phyloP scores from a whole-genome alignment of 371 early-diverging fungal species.

The Apophysomyces trapeziformis region DNA sequence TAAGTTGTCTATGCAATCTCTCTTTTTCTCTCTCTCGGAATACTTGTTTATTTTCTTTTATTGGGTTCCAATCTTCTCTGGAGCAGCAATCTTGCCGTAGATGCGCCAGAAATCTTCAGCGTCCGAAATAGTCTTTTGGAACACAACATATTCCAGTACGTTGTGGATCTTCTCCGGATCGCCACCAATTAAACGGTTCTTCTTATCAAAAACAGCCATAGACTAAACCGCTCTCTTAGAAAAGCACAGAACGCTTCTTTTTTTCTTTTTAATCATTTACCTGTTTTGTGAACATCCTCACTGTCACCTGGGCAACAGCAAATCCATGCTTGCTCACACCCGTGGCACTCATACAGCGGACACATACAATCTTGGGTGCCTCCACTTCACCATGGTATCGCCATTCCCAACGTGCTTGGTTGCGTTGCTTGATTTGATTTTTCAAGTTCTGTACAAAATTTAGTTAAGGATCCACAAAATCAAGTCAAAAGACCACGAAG shows the following conservation, averaged over 20 bases:
- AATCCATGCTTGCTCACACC: constrained; percentile 54
- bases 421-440: constrained; percentile 67
- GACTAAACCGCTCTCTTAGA: constrained; percentile 35
- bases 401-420: constrained; percentile 69
- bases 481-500: neutral
- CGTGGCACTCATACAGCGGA: constrained; percentile 55
- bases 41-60: constrained; percentile 10
- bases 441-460: constrained; percentile 55
- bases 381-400: constrained; percentile 61
- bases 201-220: constrained; percentile 66
- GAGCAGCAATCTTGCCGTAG: constrained; percentile 68
- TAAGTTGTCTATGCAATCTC: too few relatives aligned
- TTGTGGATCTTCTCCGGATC: constrained; percentile 62
- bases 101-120: constrained; percentile 72
- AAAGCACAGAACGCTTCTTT: neutral
- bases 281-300: constrained; percentile 73
- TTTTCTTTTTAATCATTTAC: constrained; percentile 20
- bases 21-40: too few relatives aligned
- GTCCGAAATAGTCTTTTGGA: constrained; percentile 71
- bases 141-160: constrained; percentile 71
- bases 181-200: constrained; percentile 59
- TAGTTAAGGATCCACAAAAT: neutral
- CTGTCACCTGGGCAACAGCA: constrained; percentile 70
- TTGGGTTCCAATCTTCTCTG: constrained; percentile 40
- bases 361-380: constrained; percentile 67